Percentiles rank a stretch among this genome's conserved stretches.
phyloP scores from a whole-genome alignment of 176 grass and related monocot genomes.

The Pontederia crassipes region DNA sequence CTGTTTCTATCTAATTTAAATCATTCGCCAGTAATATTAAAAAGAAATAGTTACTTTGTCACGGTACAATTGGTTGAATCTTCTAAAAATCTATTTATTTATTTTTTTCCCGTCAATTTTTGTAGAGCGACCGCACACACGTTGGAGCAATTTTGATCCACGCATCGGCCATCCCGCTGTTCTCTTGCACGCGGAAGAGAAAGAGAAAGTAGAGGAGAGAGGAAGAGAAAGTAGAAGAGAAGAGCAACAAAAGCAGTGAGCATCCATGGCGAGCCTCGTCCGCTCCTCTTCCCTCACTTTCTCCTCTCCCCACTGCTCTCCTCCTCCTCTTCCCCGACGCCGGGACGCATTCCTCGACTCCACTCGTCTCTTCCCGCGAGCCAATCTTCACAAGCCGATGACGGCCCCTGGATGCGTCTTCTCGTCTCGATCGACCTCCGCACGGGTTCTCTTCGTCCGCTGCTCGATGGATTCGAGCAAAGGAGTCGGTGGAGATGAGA shows the following conservation, averaged over 20 bases:
- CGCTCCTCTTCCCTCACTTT: background rate
- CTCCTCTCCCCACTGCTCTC: background rate
- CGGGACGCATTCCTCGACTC: background rate
- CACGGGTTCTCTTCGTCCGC: background rate
- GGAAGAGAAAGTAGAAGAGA: background rate
- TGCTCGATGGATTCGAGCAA: background rate
- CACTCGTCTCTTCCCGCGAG: no score
- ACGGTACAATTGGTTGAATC: no score
- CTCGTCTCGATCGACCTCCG: background rate
- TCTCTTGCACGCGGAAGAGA: background rate
- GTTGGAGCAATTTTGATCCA: no score
- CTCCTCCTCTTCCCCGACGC: background rate
- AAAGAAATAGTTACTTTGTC: no score
- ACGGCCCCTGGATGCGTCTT: background rate
- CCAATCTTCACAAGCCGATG: background rate
- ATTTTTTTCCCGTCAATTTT: no score
- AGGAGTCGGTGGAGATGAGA: background rate
- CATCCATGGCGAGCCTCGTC: background rate
- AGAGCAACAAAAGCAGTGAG: background rate
- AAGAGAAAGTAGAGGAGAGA: no score
- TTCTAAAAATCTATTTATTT: no score
- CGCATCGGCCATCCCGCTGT: no score
- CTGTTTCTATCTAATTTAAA: no score
- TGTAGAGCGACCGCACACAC: no score
- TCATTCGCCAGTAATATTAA: no score